Conservation (phyloP, 768 basidiomycete species). For the Auricularia cornea region DNA sequence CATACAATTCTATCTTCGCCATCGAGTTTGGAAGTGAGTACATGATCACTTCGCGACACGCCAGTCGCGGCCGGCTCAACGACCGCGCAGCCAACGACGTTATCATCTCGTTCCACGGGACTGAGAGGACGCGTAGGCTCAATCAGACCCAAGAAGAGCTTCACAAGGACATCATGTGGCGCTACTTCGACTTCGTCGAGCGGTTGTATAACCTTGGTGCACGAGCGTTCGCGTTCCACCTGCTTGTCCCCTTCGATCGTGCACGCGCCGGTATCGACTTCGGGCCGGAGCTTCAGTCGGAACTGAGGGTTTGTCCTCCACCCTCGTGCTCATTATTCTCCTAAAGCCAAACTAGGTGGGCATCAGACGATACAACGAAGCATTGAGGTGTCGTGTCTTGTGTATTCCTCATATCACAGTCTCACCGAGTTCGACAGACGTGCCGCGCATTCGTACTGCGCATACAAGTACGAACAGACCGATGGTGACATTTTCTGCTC, state of each 20-base stretch:
- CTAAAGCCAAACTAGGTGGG: background rate
- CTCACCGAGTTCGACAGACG: background rate
- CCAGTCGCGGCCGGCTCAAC: no score
- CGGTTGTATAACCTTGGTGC: background rate
- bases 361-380: background rate
- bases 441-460: background rate
- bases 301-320: no score
- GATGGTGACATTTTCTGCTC: background rate
- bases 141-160: background rate
- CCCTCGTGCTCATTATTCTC: no score
- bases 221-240: background rate
- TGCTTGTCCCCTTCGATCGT: background rate
- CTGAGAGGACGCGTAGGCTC: background rate
- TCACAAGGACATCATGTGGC: background rate
- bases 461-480: background rate
- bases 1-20: background rate
- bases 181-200: background rate
- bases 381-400: background rate
- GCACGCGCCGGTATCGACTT: background rate
- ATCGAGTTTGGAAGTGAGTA: background rate
- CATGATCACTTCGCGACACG: background rate
- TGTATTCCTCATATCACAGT: background rate
- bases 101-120: background rate
- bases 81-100: background rate
- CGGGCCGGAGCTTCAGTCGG: background rate